Base-by-base conservation (phyloP, 1,284 basidiomycete genomes). In the Trametes pubescens region DNA sequence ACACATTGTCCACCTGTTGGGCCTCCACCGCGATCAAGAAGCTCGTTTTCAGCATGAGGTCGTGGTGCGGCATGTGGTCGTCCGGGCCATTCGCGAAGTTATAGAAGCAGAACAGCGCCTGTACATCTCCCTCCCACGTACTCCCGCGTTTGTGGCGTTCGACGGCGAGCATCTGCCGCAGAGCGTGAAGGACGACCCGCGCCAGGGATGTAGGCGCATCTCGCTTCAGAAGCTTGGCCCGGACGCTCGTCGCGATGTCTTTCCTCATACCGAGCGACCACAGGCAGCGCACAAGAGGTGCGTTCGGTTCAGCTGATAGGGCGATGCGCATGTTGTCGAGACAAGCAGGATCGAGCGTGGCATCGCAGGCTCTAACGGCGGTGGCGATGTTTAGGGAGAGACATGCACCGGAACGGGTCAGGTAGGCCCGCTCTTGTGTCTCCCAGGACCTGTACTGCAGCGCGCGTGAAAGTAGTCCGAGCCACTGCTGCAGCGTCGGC, bases 201-300 rank as follows among this genome's bases (percentile, higher is more conserved):
- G 51, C 16, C 4, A 52, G 10, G 2, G 51, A 35, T 1, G 22
- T 10, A 1, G 51, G 51, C 2, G 51, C 51, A 21, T 37, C 34
- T 2, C 51, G 51, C 34, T 37, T 52, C 18, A 52, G 35, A 18
- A 37, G 51, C 18, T n/a, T n/a, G 4, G 34, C 51, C 8, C 34
- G 51, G 24, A 37, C 51, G 24, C 22, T 52, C 9, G 51, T 52
- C n/a, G 34, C 34, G 21, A 52, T 21, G n/a, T 52, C 48, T 7
- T 11, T 10, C 48, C 32, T 34, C 48, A 51, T 51, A 34, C 48
- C 34, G 51, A 52, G 51, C 16, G 34, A 37, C 34, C 34, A 37
- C 8, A 52, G 51, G 22, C 51, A 52, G 34, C 51, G 34, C 4
- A 52, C 51, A 34, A 52, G 51, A 4, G 51, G 51, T 22, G 51